phyloP scores from a whole-genome alignment of 257 asterid genomes.

The Schizonepeta tenuifolia region DNA sequence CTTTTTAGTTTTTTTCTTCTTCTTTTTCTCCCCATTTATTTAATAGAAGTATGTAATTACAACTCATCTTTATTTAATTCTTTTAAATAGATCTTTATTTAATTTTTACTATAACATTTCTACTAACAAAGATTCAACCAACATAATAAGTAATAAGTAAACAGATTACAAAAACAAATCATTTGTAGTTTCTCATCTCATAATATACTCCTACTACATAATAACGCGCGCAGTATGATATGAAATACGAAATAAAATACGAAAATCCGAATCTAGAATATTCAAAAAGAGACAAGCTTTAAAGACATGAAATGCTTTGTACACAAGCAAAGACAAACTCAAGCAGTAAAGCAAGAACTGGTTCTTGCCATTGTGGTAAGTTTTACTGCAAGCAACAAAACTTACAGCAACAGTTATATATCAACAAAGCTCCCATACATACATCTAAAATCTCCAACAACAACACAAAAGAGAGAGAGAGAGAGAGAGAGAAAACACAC shows the following conservation, averaged over 20 bases:
- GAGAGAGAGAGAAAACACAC: neutral
- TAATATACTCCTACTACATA: neutral
- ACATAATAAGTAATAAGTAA: too few relatives aligned
- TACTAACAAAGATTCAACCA: neutral
- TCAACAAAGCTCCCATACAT: constrained; percentile 7
- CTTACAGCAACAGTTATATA: constrained; percentile 7
- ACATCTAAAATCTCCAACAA: too few relatives aligned
- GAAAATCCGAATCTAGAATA: neutral
- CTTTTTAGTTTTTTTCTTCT: neutral
- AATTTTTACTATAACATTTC: too few relatives aligned
- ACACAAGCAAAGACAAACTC: constrained; percentile 35
- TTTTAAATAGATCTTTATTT: too few relatives aligned
- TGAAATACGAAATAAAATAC: neutral
- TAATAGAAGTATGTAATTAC: too few relatives aligned
- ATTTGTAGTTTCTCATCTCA: neutral
- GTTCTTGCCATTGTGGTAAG: constrained; percentile 30
- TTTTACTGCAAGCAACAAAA: constrained; percentile 25
- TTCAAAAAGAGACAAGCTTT: constrained; percentile 13
- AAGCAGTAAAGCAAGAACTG: constrained; percentile 24
- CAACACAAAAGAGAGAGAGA: neutral
- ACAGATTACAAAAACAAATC: too few relatives aligned
- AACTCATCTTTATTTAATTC: too few relatives aligned
- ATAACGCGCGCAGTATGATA: neutral
- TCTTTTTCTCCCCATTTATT: neutral
- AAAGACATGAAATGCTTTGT: constrained; percentile 30